These are phyloP conservation scores for Fusarium longipes DNA, from an alignment of 2,329 filamentous ascomycete genomes.

Conservation along the genomic window DNA sequence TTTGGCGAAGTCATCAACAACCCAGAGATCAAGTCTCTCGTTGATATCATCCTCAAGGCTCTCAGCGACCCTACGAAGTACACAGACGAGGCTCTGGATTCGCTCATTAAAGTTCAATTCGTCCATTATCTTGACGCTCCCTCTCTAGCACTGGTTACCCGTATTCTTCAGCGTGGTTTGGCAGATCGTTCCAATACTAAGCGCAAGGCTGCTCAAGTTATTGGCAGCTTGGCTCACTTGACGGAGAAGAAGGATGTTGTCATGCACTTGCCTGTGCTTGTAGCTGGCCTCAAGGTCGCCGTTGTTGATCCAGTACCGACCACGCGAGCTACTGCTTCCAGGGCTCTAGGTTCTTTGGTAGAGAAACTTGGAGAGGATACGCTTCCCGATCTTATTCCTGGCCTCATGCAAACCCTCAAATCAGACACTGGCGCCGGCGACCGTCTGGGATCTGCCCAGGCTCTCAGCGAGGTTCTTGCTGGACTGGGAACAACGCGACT, in stretches of 20 bases:
- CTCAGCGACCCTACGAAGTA: conserved; percentile 97
- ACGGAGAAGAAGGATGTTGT: conserved; percentile 96
- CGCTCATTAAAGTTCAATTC: conserved; percentile 97
- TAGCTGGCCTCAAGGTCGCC: conserved; percentile 88
- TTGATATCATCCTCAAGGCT: conserved; percentile 92
- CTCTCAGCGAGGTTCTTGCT: conserved; percentile 94
- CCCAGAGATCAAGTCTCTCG: conserved; percentile 93
- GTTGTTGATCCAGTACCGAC: conserved; percentile 96
- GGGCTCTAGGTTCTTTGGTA: conserved; percentile 93
- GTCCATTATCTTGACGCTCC: conserved; percentile 98
- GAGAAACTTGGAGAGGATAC: conserved; percentile 98
- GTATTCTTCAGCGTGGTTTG: conserved; percentile 92
- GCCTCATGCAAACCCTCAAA: conserved; percentile 96
- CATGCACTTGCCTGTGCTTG: conserved; percentile 89
- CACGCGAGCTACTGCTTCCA: conserved; percentile 94
- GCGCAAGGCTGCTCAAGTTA: conserved; percentile 95
- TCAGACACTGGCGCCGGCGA: conserved; percentile 97
- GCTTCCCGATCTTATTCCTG: conserved; percentile 94
- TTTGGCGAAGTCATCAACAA: conserved; percentile 99
- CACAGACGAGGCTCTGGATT: conserved; percentile 92
- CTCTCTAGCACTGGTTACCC: conserved; percentile 92
- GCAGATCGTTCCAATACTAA: conserved; percentile 94
- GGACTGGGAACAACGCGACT: conserved; percentile 91
- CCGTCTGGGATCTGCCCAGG: conserved; percentile 94
- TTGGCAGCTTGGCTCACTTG: conserved; percentile 95